Evolutionary conservation across 108 stramenopile species (phyloP).

Genomic region (Fistulifera pelliculosa): DNA sequence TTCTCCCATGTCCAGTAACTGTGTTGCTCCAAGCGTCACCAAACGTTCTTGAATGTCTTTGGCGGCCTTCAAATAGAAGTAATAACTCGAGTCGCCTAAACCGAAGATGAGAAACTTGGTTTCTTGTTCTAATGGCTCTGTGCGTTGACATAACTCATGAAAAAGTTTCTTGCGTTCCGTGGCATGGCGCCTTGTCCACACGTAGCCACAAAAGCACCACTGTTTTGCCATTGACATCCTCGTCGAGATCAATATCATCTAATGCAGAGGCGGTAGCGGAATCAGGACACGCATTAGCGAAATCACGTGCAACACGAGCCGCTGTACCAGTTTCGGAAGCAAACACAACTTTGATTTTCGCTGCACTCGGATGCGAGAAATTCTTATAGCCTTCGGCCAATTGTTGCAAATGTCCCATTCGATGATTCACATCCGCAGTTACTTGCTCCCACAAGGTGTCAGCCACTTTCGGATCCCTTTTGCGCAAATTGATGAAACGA

Average conservation of each 20-base stretch:
- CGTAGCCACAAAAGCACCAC: slow-evolving; percentile 49
- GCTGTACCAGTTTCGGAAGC: slow-evolving; percentile 53
- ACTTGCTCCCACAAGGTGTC: slow-evolving; percentile 41
- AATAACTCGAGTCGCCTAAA: slow-evolving; percentile 48
- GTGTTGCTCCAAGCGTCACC: slow-evolving; percentile 39
- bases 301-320: slow-evolving; percentile 40
- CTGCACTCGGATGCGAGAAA: slow-evolving; percentile 36
- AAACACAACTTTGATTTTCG: slow-evolving; percentile 44
- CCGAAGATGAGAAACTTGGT: slow-evolving; percentile 43
- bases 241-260: slow-evolving; percentile 38
- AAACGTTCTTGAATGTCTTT: slow-evolving; percentile 31
- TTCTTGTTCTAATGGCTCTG: slow-evolving; percentile 37
- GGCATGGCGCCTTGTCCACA: slow-evolving; percentile 57
- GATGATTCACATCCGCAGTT: slow-evolving; percentile 37
- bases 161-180: slow-evolving; percentile 42
- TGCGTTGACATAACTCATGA: slow-evolving; percentile 28
- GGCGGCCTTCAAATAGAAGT: slow-evolving; percentile 53
- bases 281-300: slow-evolving; percentile 46
- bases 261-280: slow-evolving; percentile 41
- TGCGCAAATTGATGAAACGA: slow-evolving; percentile 42
- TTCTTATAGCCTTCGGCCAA: slow-evolving; percentile 47
- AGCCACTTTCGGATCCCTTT: slow-evolving; percentile 43
- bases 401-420: slow-evolving; percentile 44
- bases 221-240: slow-evolving; percentile 41
- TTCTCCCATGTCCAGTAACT: slow-evolving; percentile 25